Evolutionary conservation across 257 asterid genomes (phyloP).

Genomic region (Penstemon barbatus): DNA sequence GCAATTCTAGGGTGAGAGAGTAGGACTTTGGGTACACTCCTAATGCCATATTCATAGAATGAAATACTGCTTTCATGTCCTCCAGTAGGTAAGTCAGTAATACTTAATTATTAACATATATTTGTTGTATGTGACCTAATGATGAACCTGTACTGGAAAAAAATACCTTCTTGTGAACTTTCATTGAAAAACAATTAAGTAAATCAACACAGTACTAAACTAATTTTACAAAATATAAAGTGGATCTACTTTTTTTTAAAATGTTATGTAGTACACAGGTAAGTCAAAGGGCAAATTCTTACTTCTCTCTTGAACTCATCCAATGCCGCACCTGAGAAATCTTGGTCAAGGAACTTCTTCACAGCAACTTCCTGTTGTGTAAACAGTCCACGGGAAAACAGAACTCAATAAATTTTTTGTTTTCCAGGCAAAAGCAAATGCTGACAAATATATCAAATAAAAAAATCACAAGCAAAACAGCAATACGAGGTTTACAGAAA

Average conservation of each 20-base stretch:
- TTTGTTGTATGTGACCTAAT: too few species aligned
- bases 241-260: too few species aligned
- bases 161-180: constrained; percentile 14
- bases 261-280: background rate
- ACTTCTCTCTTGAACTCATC: constrained; percentile 99
- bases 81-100: too few species aligned
- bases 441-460: background rate
- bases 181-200: constrained; percentile 2
- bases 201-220: background rate
- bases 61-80: too few species aligned
- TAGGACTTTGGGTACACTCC: too few species aligned
- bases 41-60: too few species aligned
- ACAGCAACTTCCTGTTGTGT: constrained; percentile 92
- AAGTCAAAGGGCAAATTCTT: constrained; percentile 36
- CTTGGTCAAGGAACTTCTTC: constrained; percentile 98
- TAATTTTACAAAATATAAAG: too few species aligned
- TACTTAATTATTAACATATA: too few species aligned
- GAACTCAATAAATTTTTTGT: background rate
- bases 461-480: background rate
- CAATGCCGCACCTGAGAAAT: constrained; percentile 98
- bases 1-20: too few species aligned
- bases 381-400: constrained; percentile 30
- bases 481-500: background rate
- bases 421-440: background rate
- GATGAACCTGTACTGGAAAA: constrained; percentile 7